These are phyloP conservation scores for Hibiscus syriacus DNA, from an alignment of 345 rosid genomes.

Conservation along the genomic window DNA sequence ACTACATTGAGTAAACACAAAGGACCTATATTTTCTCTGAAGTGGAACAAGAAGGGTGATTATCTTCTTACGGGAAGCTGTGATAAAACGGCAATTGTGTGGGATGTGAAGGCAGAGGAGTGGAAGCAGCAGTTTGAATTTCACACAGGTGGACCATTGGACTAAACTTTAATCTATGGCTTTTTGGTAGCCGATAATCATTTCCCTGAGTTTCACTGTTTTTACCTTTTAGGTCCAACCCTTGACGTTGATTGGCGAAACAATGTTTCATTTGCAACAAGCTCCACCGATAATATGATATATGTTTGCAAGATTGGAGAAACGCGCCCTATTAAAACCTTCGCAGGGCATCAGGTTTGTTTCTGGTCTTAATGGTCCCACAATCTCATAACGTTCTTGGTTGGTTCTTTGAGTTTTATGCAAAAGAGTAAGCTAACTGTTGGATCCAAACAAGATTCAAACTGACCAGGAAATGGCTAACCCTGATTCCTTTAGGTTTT, in stretches of 20 bases:
- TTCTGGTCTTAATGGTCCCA: conserved; percentile 13
- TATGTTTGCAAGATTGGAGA: conserved; percentile 94
- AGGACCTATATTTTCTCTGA: conserved; percentile 94
- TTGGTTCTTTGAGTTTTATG: background rate
- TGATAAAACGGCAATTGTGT: no score
- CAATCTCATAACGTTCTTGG: background rate
- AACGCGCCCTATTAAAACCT: conserved; percentile 57
- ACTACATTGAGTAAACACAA: conserved; percentile 85
- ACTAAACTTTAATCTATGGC: background rate
- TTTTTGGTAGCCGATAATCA: background rate
- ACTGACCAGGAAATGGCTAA: no score
- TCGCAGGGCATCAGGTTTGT: conserved; percentile 74
- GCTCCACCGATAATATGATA: conserved; percentile 89
- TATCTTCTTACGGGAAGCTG: no score
- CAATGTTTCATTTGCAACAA: conserved; percentile 78
- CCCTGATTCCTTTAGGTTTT: no score
- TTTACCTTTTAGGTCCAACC: conserved; percentile 58
- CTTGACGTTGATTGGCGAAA: conserved; percentile 99
- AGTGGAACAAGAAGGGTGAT: no score
- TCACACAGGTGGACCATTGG: conserved; percentile 38
- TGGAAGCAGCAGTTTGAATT: no score
- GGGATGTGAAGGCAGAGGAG: no score
- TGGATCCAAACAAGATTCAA: no score
- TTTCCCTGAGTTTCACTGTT: background rate
- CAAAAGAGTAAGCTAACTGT: background rate